A percentile compares a stretch with the other conserved stretches of the same genome.
Evolutionary conservation across 768 basidiomycete species (phyloP).

Genomic region (Neoboletus subvelutipes): DNA sequence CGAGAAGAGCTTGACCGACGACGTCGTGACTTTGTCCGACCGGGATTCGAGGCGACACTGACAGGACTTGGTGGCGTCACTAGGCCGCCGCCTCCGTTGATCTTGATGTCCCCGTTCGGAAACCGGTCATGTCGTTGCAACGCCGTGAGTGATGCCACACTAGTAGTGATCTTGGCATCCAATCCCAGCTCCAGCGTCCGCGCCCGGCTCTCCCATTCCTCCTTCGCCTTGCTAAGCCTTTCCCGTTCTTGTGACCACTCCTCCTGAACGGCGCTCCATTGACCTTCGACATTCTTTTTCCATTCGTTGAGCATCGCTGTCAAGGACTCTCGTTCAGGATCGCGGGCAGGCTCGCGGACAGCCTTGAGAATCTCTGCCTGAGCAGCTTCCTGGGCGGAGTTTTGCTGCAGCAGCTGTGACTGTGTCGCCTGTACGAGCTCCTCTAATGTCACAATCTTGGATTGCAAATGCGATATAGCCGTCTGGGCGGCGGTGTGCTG

Average conservation of each 20-base stretch:
- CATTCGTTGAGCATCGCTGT: slow-evolving; percentile 62
- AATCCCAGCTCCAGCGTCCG: slow-evolving; percentile 53
- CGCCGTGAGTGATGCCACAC: slow-evolving; percentile 29
- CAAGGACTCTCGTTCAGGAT: slow-evolving; percentile 47
- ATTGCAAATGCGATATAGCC: slow-evolving; percentile 68
- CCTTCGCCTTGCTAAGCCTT: slow-evolving; percentile 65
- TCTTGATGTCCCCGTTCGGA: slow-evolving; percentile 33
- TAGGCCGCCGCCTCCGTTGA: slow-evolving; percentile 45
- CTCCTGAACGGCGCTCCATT: slow-evolving; percentile 74
- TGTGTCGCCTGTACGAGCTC: slow-evolving; percentile 55
- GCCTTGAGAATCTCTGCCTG: slow-evolving; percentile 34
- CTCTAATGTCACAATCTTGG: slow-evolving; percentile 70
- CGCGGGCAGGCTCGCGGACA: slow-evolving; percentile 34
- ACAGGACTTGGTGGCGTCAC: slow-evolving; percentile 79
- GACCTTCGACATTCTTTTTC: slow-evolving; percentile 76
- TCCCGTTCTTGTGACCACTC: slow-evolving; percentile 84
- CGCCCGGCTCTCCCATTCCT: slow-evolving; percentile 76
- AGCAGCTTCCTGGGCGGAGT: slow-evolving; percentile 35
- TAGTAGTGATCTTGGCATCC: slow-evolving; percentile 41
- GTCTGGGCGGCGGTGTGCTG: slow-evolving; percentile 77
- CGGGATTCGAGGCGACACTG: slow-evolving; percentile 64
- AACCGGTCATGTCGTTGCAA: slow-evolving; percentile 41
- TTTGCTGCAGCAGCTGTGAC: slow-evolving; percentile 39
- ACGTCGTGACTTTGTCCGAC: slow-evolving; percentile 39
- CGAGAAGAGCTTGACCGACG: slow-evolving; percentile 44